Conservation (phyloP, 1,284 basidiomycete species). For the Heterobasidion occidentale region DNA sequence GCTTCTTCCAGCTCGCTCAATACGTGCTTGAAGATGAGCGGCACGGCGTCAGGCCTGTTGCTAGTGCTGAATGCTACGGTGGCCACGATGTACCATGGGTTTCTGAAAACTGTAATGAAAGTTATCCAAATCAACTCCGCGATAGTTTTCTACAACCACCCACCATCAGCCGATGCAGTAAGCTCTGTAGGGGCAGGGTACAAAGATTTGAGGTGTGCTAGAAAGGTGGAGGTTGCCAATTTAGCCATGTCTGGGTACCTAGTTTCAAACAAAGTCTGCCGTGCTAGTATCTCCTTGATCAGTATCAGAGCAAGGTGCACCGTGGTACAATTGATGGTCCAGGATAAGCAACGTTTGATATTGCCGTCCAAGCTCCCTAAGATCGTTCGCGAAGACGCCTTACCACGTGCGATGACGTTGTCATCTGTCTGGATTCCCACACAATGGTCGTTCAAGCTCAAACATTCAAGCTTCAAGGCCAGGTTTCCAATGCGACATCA, state of each 20-base stretch:
- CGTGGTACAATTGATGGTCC: not conserved
- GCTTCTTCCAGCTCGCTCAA: conserved; percentile 28
- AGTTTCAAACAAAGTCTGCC: not conserved
- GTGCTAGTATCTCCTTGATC: not conserved
- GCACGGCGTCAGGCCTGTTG: conserved; percentile 49
- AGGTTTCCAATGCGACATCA: no score
- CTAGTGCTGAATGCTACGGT: conserved; percentile 46
- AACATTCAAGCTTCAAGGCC: no score
- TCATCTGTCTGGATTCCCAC: no score
- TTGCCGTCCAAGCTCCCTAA: no score
- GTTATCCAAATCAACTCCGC: no score
- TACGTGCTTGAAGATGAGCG: conserved; percentile 40
- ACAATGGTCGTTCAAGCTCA: no score
- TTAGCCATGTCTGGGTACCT: conserved; percentile 14
- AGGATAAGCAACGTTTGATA: not conserved
- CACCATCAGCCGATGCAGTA: conserved; percentile 10
- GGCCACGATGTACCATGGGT: conserved; percentile 51
- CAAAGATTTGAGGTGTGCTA: conserved; percentile 17
- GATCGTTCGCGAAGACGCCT: no score
- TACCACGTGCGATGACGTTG: no score
- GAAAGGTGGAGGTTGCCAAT: conserved; percentile 15
- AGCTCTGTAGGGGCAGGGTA: conserved; percentile 13
- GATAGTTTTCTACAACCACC: not conserved
- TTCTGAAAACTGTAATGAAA: conserved; percentile 15
- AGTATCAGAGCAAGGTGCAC: not conserved